A percentile compares a stretch with the other conserved stretches of the same genome.
These are phyloP conservation scores for Diaporthe humulicola DNA, from an alignment of 2,329 filamentous ascomycete species.

Conservation along the genomic window DNA sequence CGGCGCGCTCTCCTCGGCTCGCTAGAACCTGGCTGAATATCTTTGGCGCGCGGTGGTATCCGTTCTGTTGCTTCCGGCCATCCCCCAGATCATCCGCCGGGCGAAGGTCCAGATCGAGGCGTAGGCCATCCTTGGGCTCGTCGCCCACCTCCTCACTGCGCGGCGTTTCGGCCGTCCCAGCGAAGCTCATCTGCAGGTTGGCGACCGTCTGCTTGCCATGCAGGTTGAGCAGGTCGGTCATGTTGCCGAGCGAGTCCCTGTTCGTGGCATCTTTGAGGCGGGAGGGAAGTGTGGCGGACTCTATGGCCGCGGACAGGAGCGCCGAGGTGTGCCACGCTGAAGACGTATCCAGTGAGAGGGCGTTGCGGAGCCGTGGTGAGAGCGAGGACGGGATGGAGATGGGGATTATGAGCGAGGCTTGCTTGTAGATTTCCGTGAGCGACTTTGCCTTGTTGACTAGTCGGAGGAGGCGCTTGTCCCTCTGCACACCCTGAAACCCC, in stretches of 20 bases:
- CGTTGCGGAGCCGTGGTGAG: slow-evolving; percentile 56
- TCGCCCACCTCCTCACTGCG: slow-evolving; percentile 43
- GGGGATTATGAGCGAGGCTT: slow-evolving; percentile 84
- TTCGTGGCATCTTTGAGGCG: slow-evolving; percentile 68
- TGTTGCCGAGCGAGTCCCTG: slow-evolving; percentile 68
- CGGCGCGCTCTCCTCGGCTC: slow-evolving; percentile 48
- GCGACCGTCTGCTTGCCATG: slow-evolving; percentile 86
- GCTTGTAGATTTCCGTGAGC: slow-evolving; percentile 75
- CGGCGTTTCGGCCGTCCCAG: slow-evolving; percentile 50
- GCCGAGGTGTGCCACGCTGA: slow-evolving; percentile 87
- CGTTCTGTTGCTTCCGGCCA: slow-evolving; percentile 40
- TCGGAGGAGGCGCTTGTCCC: slow-evolving; percentile 74
- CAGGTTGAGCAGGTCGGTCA: slow-evolving; percentile 77
- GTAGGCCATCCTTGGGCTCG: slow-evolving; percentile 45
- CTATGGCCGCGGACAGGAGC: slow-evolving; percentile 80
- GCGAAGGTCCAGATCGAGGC: slow-evolving; percentile 56
- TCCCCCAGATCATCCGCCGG: slow-evolving; percentile 54
- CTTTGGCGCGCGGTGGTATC: slow-evolving; percentile 42
- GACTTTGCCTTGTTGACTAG: slow-evolving; percentile 82
- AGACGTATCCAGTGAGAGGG: slow-evolving; percentile 69
- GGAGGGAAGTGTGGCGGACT: slow-evolving; percentile 83
- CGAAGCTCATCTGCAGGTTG: slow-evolving; percentile 77
- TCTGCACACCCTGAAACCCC: slow-evolving; percentile 62
- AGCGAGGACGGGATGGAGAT: slow-evolving; percentile 72
- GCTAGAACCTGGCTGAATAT: slow-evolving; percentile 59